Conservation (phyloP, 495 filamentous ascomycete species). For the Halenospora varia region DNA sequence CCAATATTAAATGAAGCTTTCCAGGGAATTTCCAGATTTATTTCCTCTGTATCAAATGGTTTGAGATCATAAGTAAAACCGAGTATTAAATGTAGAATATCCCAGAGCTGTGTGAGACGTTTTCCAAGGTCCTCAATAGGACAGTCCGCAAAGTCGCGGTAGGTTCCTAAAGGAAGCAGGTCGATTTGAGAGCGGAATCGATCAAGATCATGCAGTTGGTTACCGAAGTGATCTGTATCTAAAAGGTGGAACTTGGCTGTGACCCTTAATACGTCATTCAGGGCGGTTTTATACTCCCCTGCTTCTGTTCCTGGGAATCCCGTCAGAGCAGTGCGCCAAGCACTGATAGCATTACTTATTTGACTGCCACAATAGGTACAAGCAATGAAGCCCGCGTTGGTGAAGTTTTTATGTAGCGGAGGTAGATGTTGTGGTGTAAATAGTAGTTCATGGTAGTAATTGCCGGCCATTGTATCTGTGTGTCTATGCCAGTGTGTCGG, state of each 20-base stretch:
- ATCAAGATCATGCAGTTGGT: neutral
- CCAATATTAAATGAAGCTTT: neutral
- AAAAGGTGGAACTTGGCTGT: neutral
- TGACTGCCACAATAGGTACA: neutral
- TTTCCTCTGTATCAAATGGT: neutral
- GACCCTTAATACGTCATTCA: neutral
- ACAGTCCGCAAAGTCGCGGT: neutral
- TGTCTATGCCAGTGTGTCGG: neutral
- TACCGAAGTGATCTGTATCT: neutral
- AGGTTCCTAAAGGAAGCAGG: neutral
- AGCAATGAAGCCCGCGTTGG: neutral
- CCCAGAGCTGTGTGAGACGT: neutral
- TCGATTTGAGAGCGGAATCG: neutral
- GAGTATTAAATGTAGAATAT: neutral
- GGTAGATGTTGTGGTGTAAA: too few relatives aligned
- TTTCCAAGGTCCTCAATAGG: neutral
- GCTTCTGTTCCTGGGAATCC: neutral
- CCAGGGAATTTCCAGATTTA: neutral
- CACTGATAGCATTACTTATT: neutral
- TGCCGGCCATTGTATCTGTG: neutral
- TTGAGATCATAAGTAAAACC: neutral
- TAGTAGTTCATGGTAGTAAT: neutral
- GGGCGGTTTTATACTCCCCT: neutral
- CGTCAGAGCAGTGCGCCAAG: neutral
- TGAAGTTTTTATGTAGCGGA: neutral